Percentiles rank a stretch among this genome's conserved stretches.
These are phyloP conservation scores for Celoporthe dispersa DNA, from an alignment of 2,329 filamentous ascomycete genomes.

Conservation along the genomic window DNA sequence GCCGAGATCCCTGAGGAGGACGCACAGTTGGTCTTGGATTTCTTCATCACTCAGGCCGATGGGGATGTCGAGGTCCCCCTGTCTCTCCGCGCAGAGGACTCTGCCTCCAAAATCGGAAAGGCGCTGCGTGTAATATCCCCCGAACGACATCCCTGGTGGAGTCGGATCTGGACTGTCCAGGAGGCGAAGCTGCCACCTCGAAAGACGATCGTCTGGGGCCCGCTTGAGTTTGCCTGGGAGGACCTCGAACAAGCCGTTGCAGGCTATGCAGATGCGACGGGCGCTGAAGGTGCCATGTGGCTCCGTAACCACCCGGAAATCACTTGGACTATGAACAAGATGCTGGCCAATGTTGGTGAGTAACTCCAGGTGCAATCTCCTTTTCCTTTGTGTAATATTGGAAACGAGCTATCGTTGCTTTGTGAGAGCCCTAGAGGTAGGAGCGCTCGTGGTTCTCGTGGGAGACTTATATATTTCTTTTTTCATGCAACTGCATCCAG, in stretches of 20 bases:
- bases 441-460: too few relatives aligned
- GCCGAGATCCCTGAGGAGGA: not conserved
- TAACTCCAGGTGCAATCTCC: not conserved
- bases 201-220: not conserved
- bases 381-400: not conserved
- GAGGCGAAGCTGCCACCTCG: not conserved
- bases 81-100: not conserved
- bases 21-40: not conserved
- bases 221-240: not conserved
- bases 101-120: not conserved
- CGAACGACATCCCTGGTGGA: not conserved
- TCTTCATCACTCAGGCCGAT: not conserved
- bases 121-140: not conserved
- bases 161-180: slow-evolving; percentile 2
- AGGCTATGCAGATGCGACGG: not conserved
- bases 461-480: not conserved
- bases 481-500: not conserved
- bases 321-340: not conserved
- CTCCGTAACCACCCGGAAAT: not conserved
- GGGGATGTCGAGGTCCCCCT: not conserved
- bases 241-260: not conserved
- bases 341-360: not conserved
- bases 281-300: not conserved
- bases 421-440: not conserved
- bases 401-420: not conserved